A percentile compares a stretch with the other conserved stretches of the same genome.
Evolutionary conservation across 2,329 filamentous ascomycete genomes (phyloP).

Genomic region (Didymella segeticola): DNA sequence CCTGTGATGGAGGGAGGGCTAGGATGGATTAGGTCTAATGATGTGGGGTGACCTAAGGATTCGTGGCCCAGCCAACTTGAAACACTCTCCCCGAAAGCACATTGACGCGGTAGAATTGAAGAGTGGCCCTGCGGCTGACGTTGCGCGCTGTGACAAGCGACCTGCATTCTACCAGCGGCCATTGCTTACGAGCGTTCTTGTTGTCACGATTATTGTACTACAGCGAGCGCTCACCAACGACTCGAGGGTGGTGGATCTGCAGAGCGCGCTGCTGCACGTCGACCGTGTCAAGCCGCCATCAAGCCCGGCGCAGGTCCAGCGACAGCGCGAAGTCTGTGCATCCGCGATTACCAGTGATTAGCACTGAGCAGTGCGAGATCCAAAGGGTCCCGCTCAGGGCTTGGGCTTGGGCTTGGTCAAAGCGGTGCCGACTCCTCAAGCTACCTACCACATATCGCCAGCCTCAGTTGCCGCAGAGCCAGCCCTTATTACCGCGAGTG

Average conservation of each 20-base stretch:
- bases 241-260: neutral
- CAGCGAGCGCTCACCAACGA: neutral
- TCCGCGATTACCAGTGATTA: constrained; percentile 15
- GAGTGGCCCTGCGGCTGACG: constrained; percentile 22
- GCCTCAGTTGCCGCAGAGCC: constrained; percentile 7
- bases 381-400: constrained; percentile 8
- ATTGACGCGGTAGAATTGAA: constrained; percentile 12
- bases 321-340: constrained; percentile 14
- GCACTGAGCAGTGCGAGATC: constrained; percentile 14
- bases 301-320: constrained; percentile 11
- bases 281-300: neutral
- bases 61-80: constrained; percentile 20
- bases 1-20: constrained; percentile 21
- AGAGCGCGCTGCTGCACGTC: neutral
- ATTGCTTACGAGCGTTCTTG: neutral
- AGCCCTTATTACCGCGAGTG: constrained; percentile 1
- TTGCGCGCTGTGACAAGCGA: constrained; percentile 1
- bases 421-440: constrained; percentile 6
- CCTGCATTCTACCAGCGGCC: neutral
- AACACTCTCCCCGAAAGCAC: constrained; percentile 5
- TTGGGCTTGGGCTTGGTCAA: constrained; percentile 1
- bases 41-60: constrained; percentile 20
- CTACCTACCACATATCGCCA: constrained; percentile 18
- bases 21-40: constrained; percentile 14
- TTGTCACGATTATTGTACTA: neutral